These are phyloP conservation scores for Blakeslea trispora DNA, from an alignment of 371 early-diverging fungal genomes.

Conservation along the genomic window DNA sequence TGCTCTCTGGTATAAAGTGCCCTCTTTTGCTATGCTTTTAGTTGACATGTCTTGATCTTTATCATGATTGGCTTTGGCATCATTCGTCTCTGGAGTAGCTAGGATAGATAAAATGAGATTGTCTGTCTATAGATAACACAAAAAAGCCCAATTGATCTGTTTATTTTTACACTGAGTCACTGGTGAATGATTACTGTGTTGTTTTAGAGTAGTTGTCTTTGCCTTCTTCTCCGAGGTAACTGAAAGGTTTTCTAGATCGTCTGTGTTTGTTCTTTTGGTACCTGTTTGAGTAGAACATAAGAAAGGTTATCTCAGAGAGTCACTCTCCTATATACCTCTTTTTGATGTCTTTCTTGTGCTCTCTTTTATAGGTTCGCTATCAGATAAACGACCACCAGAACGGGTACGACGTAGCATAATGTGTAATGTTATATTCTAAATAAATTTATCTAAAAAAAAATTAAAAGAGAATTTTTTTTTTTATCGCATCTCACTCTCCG, in stretches of 20 bases:
- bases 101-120: no score
- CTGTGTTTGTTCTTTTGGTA: slow-evolving; percentile 17
- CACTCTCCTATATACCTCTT: neutral
- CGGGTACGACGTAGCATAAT: neutral
- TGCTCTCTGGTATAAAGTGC: slow-evolving; percentile 25
- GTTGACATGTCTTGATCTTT: no score
- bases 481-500: no score
- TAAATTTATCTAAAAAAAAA: neutral
- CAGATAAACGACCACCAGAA: neutral
- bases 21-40: slow-evolving; percentile 2
- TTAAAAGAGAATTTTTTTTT: neutral
- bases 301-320: no score
- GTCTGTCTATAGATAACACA: no score
- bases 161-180: slow-evolving; percentile 15
- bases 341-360: neutral
- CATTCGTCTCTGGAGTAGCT: no score
- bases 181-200: slow-evolving; percentile 15
- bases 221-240: slow-evolving; percentile 11
- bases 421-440: no score
- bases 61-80: neutral
- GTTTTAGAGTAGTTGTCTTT: slow-evolving; percentile 9
- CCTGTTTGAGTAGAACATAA: neutral
- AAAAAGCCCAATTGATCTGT: slow-evolving; percentile 6
- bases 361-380: neutral
- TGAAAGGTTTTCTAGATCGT: slow-evolving; percentile 19